Evolutionary conservation across 1,139 yeast species (phyloP).

Genomic region (Pichia sp.): DNA sequence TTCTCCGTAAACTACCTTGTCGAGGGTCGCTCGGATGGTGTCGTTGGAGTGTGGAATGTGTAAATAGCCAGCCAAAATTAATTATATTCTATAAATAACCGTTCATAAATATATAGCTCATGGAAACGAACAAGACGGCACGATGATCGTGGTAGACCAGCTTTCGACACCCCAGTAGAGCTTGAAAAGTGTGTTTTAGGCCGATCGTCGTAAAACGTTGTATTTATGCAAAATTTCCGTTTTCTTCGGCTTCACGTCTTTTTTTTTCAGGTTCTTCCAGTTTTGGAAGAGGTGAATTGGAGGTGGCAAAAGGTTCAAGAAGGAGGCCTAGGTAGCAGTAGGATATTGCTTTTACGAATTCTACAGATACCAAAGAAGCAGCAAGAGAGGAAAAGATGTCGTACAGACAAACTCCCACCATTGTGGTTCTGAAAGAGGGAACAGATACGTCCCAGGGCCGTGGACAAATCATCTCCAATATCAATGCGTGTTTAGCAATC

Average conservation of each 20-base stretch:
- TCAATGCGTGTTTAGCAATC: slow-evolving; percentile 94
- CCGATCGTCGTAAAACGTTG: neutral
- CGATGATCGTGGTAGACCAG: too few species aligned
- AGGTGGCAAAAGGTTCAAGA: neutral
- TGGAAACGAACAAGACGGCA: neutral
- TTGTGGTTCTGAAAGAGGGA: slow-evolving; percentile 95
- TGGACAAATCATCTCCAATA: slow-evolving; percentile 91
- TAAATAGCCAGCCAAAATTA: slow-evolving; percentile 1
- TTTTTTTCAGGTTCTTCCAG: neutral
- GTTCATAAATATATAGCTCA: neutral
- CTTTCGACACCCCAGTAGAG: too few species aligned
- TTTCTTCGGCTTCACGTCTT: slow-evolving; percentile 1
- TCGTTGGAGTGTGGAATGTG: slow-evolving; percentile 49
- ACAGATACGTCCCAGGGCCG: slow-evolving; percentile 95
- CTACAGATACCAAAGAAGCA: neutral
- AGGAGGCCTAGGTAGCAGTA: neutral
- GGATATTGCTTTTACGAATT: neutral
- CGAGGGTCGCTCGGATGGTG: slow-evolving; percentile 58
- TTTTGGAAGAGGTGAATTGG: neutral
- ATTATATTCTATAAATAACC: neutral
- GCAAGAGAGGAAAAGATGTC: slow-evolving; percentile 48
- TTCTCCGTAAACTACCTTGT: slow-evolving; percentile 60
- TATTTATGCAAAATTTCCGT: neutral
- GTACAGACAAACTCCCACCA: slow-evolving; percentile 92
- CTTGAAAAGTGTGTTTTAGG: neutral